Percentiles rank a stretch among this genome's conserved stretches.
Conservation (phyloP, 192 early-diverging fungal species). For the Geosiphon pyriformis region DNA sequence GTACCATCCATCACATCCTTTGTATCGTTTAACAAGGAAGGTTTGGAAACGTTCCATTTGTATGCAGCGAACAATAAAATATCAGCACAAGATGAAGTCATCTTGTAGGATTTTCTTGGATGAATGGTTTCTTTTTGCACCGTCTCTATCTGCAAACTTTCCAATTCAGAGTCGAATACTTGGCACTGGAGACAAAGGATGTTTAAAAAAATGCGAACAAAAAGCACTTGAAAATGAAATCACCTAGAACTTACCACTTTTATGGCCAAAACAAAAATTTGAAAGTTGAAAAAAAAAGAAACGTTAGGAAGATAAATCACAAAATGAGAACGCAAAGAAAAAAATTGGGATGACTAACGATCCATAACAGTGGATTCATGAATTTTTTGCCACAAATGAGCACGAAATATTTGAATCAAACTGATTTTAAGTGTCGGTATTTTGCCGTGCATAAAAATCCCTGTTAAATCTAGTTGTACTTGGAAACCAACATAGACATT, state of each 20-base stretch:
- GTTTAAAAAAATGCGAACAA: too few relatives aligned
- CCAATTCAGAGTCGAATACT: constrained; percentile 96
- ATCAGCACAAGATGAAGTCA: constrained; percentile 92
- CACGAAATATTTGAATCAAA: constrained; percentile 96
- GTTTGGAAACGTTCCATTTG: constrained; percentile 97
- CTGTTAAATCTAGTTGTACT: constrained; percentile 98
- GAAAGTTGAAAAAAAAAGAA: too few relatives aligned
- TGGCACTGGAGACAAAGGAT: too few relatives aligned
- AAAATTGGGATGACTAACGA: too few relatives aligned
- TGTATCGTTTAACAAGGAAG: constrained; percentile 86
- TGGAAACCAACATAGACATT: constrained; percentile 99
- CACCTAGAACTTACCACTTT: too few relatives aligned
- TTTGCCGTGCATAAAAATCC: constrained; percentile 99
- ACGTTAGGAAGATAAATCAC: too few relatives aligned
- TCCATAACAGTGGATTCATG: constrained; percentile 83
- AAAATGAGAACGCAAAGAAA: too few relatives aligned
- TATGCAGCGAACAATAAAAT: constrained; percentile 94
- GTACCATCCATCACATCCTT: constrained; percentile 96
- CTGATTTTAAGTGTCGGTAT: constrained; percentile 99
- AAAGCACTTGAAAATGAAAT: too few relatives aligned
- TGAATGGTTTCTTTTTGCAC: constrained; percentile 99
- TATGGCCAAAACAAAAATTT: too few relatives aligned
- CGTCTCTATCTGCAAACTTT: constrained; percentile 95
- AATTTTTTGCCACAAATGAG: constrained; percentile 98
- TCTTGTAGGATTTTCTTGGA: constrained; percentile 99